Base-by-base conservation (phyloP, 192 early-diverging fungal genomes). In the Linnemannia zychae region DNA sequence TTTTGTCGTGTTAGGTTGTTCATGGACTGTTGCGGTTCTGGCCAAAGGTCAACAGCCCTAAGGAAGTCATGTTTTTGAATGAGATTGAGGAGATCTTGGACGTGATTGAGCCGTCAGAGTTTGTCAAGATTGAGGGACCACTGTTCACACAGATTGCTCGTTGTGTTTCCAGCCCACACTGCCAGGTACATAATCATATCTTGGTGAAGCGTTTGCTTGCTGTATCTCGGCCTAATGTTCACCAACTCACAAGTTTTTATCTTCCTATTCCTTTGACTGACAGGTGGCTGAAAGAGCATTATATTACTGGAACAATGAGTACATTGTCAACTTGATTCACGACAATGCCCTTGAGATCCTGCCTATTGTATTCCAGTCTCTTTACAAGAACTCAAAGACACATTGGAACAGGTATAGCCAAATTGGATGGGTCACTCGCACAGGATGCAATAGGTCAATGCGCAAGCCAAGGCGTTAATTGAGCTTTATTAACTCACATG, bases 1-100 rank as follows among this genome's bases (percentile, higher is more conserved):
- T 18, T 47, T 79, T 38, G 6, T 11, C 34, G 9, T 77, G 17
- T 20, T 70, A 96, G 91, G 96, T 98, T 49, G 91, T 99, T 40
- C 92, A 91, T 81, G 95, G 96, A 9, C 88, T 99, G 67, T 88
- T 99, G 78, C 93, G 97, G 37, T 99, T 92, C 88, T 99, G 99
- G 99, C 99, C 99, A 70, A 99, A 98, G 88, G 97, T 99, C 60
- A 99, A 99, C 91, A 97, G 95, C 80, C 97, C 97, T 18, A 99
- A 99, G 88, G 98, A 99, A 90, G 97, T 99, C 75, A 98, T 99
- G 98, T 99, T 98, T 89, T 91, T 99, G 80, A 97, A 96, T 88
- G 99, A 99, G 88, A 91, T 99, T 53, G 99, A 99, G 82, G 98
- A 98, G 78, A 97, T 99, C 34, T 84, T 99, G 91, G 97, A 98